Conservation (phyloP, 495 filamentous ascomycete genomes). For the Wilcoxina mikolae region DNA sequence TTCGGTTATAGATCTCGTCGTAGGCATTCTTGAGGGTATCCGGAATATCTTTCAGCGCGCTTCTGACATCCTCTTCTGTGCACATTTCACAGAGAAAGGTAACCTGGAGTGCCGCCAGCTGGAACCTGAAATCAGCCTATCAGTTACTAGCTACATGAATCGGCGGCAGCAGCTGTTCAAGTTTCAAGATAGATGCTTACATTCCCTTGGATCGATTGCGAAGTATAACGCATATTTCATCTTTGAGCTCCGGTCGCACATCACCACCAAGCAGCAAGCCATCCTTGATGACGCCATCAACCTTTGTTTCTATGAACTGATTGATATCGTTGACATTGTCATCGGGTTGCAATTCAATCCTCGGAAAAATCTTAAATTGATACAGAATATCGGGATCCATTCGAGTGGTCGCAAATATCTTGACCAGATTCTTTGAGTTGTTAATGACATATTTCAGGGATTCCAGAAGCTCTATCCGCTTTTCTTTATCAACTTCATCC, state of each 20-base stretch:
- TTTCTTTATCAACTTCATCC: constrained; percentile 12
- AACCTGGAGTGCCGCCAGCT: constrained; percentile 2
- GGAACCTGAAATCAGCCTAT: constrained; percentile 1
- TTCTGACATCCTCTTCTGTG: neutral
- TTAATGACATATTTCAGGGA: constrained; percentile 6
- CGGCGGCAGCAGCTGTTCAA: no score
- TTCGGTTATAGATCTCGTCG: neutral
- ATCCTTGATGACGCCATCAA: constrained; percentile 4
- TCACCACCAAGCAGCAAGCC: neutral
- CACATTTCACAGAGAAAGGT: neutral
- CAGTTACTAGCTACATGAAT: neutral
- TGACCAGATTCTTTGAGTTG: constrained; percentile 5
- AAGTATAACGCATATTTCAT: neutral
- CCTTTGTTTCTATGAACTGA: constrained; percentile 9
- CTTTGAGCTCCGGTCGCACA: neutral
- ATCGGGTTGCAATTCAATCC: neutral
- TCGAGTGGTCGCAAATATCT: constrained; percentile 21
- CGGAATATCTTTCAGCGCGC: neutral
- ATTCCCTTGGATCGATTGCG: neutral
- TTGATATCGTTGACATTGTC: constrained; percentile 18
- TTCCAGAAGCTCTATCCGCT: constrained; percentile 4
- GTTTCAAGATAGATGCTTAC: neutral
- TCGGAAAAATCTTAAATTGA: constrained; percentile 1
- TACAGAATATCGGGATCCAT: constrained; percentile 12
- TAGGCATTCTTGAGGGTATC: neutral